Conservation (phyloP, 192 early-diverging fungal genomes). For the Phycomyces blakesleeanus region DNA sequence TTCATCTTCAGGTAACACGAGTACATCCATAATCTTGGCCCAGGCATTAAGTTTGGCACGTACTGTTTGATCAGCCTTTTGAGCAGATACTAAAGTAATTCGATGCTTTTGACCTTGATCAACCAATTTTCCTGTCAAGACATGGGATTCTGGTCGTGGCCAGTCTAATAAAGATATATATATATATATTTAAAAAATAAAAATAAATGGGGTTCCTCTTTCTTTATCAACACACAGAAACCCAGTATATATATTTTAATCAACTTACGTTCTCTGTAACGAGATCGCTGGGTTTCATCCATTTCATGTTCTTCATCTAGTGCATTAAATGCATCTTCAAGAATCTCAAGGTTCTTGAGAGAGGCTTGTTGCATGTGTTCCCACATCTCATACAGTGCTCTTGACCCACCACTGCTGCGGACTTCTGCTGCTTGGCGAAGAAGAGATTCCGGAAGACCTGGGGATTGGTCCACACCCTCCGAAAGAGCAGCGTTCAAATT, state of each 20-base stretch:
- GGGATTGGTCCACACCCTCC: slow-evolving; percentile 71
- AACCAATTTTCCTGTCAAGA: slow-evolving; percentile 50
- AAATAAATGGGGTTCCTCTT: no score
- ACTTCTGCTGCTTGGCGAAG: slow-evolving; percentile 74
- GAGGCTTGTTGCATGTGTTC: slow-evolving; percentile 58
- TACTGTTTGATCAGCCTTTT: slow-evolving; percentile 56
- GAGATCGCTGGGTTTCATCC: slow-evolving; percentile 59
- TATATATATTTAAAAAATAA: no score
- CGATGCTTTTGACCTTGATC: slow-evolving; percentile 55
- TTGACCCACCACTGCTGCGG: slow-evolving; percentile 63
- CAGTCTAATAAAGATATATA: slow-evolving; percentile 49
- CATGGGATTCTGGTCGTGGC: slow-evolving; percentile 50
- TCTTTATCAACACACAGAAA: no score
- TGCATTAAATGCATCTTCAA: slow-evolving; percentile 65
- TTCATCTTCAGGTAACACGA: slow-evolving; percentile 35
- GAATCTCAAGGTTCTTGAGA: slow-evolving; percentile 45
- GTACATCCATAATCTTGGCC: slow-evolving; percentile 54
- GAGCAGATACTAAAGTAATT: slow-evolving; percentile 53
- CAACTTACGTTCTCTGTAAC: slow-evolving; percentile 45
- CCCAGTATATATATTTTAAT: no score
- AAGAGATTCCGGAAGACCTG: slow-evolving; percentile 69
- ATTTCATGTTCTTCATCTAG: slow-evolving; percentile 68
- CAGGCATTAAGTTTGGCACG: slow-evolving; percentile 54
- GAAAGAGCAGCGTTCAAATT: slow-evolving; percentile 20
- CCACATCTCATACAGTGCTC: slow-evolving; percentile 57